These are phyloP conservation scores for Salvia splendens DNA, from an alignment of 257 asterid genomes.

Conservation along the genomic window DNA sequence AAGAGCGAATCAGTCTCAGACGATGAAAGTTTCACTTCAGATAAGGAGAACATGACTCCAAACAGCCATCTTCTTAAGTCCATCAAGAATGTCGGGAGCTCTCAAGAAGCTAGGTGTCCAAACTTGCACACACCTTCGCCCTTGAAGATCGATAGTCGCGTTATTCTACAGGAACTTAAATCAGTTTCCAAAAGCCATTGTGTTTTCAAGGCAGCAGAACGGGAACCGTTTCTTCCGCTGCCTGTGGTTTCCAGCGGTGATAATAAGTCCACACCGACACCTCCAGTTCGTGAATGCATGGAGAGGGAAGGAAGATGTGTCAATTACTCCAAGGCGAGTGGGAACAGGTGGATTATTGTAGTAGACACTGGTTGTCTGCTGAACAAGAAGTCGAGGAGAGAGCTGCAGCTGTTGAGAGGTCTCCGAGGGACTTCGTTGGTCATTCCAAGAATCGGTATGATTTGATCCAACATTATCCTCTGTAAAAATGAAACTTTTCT, in stretches of 20 bases:
- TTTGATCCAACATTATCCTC: slow-evolving; percentile 2
- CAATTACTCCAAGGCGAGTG: slow-evolving; percentile 38
- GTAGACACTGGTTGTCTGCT: slow-evolving; percentile 71
- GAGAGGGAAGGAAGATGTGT: slow-evolving; percentile 29
- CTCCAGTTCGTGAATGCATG: slow-evolving; percentile 35
- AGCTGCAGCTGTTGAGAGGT: slow-evolving; percentile 76
- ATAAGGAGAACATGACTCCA: slow-evolving; percentile 70
- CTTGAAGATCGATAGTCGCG: slow-evolving; percentile 40
- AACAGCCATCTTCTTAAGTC: slow-evolving; percentile 39
- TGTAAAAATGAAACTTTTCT: slow-evolving; percentile 2
- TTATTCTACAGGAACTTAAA: slow-evolving; percentile 40
- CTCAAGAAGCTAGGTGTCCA: slow-evolving; percentile 40
- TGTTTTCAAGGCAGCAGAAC: slow-evolving; percentile 38
- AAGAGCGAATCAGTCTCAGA: slow-evolving; percentile 32
- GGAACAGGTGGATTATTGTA: slow-evolving; percentile 63
- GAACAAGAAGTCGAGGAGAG: slow-evolving; percentile 69
- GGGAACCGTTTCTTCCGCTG: slow-evolving; percentile 58
- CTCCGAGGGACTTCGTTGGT: slow-evolving; percentile 66
- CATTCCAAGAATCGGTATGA: slow-evolving; percentile 73
- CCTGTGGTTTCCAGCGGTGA: slow-evolving; percentile 33
- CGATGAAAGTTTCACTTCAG: slow-evolving; percentile 50
- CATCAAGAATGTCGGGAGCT: slow-evolving; percentile 41
- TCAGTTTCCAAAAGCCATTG: slow-evolving; percentile 32
- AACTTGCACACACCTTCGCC: slow-evolving; percentile 48
- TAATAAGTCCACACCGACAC: slow-evolving; percentile 35